Base-by-base conservation (phyloP, 2,329 filamentous ascomycete species). In the Lasiodiplodia hormozganensis region DNA sequence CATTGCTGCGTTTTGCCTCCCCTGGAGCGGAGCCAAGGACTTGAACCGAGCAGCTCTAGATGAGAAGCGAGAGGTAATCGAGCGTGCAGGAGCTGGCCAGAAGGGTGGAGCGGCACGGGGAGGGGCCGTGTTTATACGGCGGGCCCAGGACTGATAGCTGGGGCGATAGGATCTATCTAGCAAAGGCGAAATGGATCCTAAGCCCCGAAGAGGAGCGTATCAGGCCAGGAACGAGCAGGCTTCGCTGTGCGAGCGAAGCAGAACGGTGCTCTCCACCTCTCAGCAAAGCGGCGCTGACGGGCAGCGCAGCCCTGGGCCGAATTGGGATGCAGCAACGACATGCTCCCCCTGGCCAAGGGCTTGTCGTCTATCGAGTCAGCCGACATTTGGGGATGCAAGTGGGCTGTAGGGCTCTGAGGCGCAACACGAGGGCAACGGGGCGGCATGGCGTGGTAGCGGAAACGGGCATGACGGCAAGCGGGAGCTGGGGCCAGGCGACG, bases 391-490 rank as follows among this genome's bases (percentile, higher is more conserved):
- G 23, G 28, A 4, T 49, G 58, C 40, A 31, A 60, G 58, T 28
- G 58, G 58, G 58, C 60, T 52, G 60, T 64, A 64, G 60, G 60
- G 60, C 60, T 64, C n/a, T 18, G 23, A 31, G 60, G 60, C 60
- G 60, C 43, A 52, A 64, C 60, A 64, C 60, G 60, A 51, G 43
- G n/a, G 28, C 38, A 10, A 25, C 43, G 12, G 18, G 28, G 60
- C 2, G 60, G 28, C 60, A 62, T 62, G 28, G 16, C n/a, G 60
- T 38, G 31, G 60, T 52, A 36, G 60, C 28, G 43, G 43, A 31
- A 28, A 38, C 58, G 10, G 58, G 40, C 36, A 23, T 11, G 40
- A 51, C 58, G 58, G 28, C 60, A 38, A 31, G 21, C 21, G 25
- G 25, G 43, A 47, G 43, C 43, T 18, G 58, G 5, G 23, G 58